Conservation (phyloP, 306 rosid genomes). For the Gynostemma pentaphyllum region DNA sequence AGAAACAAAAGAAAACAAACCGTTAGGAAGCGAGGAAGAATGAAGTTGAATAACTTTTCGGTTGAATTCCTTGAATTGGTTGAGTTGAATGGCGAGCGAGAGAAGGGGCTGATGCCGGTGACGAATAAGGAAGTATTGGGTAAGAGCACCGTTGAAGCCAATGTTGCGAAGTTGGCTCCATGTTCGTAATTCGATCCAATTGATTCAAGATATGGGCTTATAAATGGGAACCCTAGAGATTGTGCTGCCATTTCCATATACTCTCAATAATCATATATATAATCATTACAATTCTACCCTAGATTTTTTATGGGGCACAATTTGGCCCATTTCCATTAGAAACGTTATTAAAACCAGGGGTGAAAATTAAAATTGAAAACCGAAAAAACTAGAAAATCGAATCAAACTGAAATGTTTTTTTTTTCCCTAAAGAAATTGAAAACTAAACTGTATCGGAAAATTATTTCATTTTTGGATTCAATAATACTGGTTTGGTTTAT, state of each 20-base stretch:
- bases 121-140: slow-evolving; percentile 47
- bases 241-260: slow-evolving; percentile 33
- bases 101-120: slow-evolving; percentile 67
- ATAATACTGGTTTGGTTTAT: no score
- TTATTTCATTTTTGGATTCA: no score
- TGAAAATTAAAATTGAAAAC: no score
- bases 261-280: not conserved
- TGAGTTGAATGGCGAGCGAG: slow-evolving; percentile 68
- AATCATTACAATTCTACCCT: no score
- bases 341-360: no score
- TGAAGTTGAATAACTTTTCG: slow-evolving; percentile 31
- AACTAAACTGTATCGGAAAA: no score
- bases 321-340: no score
- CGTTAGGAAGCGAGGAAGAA: slow-evolving; percentile 11
- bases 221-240: slow-evolving; percentile 47
- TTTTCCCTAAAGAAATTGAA: no score
- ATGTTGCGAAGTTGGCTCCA: slow-evolving; percentile 67
- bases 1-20: not conserved
- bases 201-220: slow-evolving; percentile 68
- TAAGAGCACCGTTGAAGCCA: slow-evolving; percentile 61
- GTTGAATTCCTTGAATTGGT: slow-evolving; percentile 65
- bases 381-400: no score
- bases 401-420: no score
- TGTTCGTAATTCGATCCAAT: slow-evolving; percentile 49
- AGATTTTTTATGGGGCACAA: no score